Conservation (phyloP, 1,139 yeast genomes). For the Sugiyamaella castrensis region DNA sequence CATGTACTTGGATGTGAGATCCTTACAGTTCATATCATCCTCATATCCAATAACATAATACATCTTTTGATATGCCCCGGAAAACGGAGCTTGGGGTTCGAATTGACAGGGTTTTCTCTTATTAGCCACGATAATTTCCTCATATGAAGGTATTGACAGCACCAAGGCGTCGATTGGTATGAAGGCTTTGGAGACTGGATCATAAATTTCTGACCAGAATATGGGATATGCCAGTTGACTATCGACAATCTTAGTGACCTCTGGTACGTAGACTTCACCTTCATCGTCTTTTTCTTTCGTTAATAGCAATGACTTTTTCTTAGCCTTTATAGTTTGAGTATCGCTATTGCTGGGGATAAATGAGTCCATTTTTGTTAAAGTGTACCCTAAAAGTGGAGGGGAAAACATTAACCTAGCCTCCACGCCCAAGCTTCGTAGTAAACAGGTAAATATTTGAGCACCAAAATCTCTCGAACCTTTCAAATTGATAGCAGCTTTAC, state of each 20-base stretch:
- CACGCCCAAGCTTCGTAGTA: conserved; percentile 61
- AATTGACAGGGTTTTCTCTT: conserved; percentile 6
- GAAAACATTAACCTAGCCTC: conserved; percentile 67
- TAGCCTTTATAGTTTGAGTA: background rate
- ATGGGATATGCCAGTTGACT: conserved; percentile 48
- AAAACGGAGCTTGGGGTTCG: conserved; percentile 14
- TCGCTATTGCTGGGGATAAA: background rate
- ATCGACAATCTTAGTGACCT: conserved; percentile 16
- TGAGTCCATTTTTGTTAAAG: conserved; percentile 6
- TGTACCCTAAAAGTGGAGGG: conserved; percentile 48
- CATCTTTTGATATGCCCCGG: conserved; percentile 14
- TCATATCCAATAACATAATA: conserved; percentile 66
- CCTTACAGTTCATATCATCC: conserved; percentile 56
- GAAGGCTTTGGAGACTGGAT: conserved; percentile 59
- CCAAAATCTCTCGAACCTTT: conserved; percentile 64
- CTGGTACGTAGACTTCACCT: background rate
- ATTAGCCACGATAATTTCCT: conserved; percentile 23
- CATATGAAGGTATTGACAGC: conserved; percentile 59
- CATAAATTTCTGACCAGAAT: conserved; percentile 85
- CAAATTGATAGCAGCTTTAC: conserved; percentile 8
- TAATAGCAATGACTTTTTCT: background rate
- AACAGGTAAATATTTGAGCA: conserved; percentile 69
- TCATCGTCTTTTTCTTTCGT: background rate
- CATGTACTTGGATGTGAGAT: conserved; percentile 73
- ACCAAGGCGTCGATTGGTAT: conserved; percentile 71